Percentiles rank a stretch among this genome's conserved stretches.
Conservation (phyloP, 805 yeast species). For the Tetrapisispora phaffii region DNA sequence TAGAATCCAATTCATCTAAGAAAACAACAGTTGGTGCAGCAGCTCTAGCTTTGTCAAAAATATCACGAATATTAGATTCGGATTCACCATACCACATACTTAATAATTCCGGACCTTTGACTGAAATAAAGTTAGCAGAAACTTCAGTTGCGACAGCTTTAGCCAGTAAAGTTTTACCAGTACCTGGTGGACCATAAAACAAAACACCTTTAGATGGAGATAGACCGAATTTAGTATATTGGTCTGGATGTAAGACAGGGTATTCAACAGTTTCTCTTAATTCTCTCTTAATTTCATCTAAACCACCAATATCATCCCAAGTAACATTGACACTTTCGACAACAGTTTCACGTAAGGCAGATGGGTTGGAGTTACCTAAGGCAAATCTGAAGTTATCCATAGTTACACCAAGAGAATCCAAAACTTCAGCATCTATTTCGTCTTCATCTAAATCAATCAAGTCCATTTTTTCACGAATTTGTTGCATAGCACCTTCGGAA, state of each 20-base stretch:
- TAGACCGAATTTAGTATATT: conserved; percentile 94
- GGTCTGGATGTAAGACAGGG: conserved; percentile 98
- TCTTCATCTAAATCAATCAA: conserved; percentile 41
- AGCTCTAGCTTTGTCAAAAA: conserved; percentile 96
- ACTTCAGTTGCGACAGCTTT: conserved; percentile 99
- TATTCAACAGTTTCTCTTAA: conserved; percentile 98
- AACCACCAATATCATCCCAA: conserved; percentile 99
- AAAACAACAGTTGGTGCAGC: conserved; percentile 99
- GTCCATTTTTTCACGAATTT: conserved; percentile 98
- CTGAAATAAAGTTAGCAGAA: conserved; percentile 94
- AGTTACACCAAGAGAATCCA: conserved; percentile 93
- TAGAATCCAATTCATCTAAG: conserved; percentile 95
- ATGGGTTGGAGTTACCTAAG: conserved; percentile 94
- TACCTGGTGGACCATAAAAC: conserved; percentile 99
- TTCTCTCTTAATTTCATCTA: conserved; percentile 91
- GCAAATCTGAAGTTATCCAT: conserved; percentile 99
- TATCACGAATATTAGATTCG: conserved; percentile 93
- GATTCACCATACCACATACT: conserved; percentile 99
- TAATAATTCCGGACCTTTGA: conserved; percentile 42
- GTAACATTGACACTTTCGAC: conserved; percentile 97
- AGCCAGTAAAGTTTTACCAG: conserved; percentile 96
- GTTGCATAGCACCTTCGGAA: conserved; percentile 99
- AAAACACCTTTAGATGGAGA: conserved; percentile 97
- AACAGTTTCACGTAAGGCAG: conserved; percentile 98
- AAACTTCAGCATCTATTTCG: conserved; percentile 94